phyloP scores from a whole-genome alignment of 805 yeast species.

The Suhomyces tanzawaensis region DNA sequence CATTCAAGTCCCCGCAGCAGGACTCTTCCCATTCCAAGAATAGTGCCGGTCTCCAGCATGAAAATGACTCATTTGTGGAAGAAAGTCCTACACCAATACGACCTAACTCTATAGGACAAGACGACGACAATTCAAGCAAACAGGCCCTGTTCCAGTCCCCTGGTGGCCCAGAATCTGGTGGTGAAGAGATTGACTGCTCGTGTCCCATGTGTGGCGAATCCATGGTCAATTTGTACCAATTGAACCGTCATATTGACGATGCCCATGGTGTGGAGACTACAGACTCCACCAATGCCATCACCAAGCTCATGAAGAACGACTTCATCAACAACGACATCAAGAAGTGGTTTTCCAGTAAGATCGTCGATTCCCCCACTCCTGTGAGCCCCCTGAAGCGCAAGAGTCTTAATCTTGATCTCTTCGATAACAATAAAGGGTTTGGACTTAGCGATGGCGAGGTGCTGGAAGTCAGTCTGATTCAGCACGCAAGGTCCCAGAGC shows the following conservation, averaged over 20 bases:
- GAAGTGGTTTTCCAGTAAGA: slow-evolving; percentile 43
- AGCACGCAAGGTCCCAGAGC: neutral
- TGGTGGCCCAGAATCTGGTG: no score
- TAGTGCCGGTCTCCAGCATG: neutral
- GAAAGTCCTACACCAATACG: slow-evolving; percentile 2
- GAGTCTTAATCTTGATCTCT: slow-evolving; percentile 46
- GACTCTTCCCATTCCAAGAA: neutral
- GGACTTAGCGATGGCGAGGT: slow-evolving; percentile 25
- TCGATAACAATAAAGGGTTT: slow-evolving; percentile 43
- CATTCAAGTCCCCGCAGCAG: slow-evolving; percentile 20
- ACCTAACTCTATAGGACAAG: neutral
- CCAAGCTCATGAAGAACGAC: slow-evolving; percentile 12
- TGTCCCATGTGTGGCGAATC: slow-evolving; percentile 74
- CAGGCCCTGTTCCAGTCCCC: no score
- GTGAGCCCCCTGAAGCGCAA: slow-evolving; percentile 32
- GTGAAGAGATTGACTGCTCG: neutral
- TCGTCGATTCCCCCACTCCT: slow-evolving; percentile 24
- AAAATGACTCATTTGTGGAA: neutral
- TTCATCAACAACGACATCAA: slow-evolving; percentile 35
- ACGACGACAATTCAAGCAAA: neutral
- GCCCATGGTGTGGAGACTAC: slow-evolving; percentile 39
- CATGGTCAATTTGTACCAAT: slow-evolving; percentile 52
- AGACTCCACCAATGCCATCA: slow-evolving; percentile 5
- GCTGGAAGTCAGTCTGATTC: neutral
- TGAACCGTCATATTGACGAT: slow-evolving; percentile 73